A percentile compares a stretch with the other conserved stretches of the same genome.
These are phyloP conservation scores for Fusarium circinatum DNA, from an alignment of 2,329 filamentous ascomycete genomes.

Conservation along the genomic window DNA sequence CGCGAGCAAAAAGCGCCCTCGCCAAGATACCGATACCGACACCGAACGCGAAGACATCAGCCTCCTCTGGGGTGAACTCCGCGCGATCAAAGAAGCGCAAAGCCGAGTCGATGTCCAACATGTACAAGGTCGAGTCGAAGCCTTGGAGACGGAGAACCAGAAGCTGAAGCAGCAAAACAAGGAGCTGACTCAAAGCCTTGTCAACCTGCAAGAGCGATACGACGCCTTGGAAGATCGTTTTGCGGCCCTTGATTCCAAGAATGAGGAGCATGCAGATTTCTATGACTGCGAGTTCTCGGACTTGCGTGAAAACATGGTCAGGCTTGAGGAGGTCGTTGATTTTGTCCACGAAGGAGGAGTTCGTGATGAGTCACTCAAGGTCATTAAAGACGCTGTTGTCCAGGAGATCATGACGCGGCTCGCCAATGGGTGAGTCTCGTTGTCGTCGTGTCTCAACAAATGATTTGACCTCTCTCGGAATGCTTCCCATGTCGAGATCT, in stretches of 20 bases:
- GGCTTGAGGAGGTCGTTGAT: not conserved
- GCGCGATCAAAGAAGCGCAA: not conserved
- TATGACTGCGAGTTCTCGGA: not conserved
- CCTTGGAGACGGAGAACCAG: not conserved
- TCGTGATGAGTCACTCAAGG: not conserved
- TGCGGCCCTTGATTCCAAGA: not conserved
- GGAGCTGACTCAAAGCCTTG: not conserved
- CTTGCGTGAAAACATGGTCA: not conserved
- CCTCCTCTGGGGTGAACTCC: not conserved
- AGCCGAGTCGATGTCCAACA: not conserved
- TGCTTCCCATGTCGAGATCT: not conserved
- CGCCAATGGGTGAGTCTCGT: not conserved
- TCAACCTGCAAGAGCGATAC: not conserved
- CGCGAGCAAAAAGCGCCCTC: not conserved
- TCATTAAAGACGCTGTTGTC: not conserved
- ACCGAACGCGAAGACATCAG: not conserved
- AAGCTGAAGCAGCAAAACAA: not conserved
- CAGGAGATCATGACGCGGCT: not conserved
- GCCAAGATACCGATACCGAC: not conserved
- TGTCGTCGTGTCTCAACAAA: not conserved
- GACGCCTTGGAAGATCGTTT: not conserved
- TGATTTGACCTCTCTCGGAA: rapidly evolving
- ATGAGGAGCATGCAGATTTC: not conserved
- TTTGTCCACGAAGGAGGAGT: not conserved
- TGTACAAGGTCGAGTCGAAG: not conserved